Evolutionary conservation across 2,329 filamentous ascomycete genomes (phyloP), one percentile per base, ranked within the genome.

Genomic region (Colletotrichum sojae): DNA sequence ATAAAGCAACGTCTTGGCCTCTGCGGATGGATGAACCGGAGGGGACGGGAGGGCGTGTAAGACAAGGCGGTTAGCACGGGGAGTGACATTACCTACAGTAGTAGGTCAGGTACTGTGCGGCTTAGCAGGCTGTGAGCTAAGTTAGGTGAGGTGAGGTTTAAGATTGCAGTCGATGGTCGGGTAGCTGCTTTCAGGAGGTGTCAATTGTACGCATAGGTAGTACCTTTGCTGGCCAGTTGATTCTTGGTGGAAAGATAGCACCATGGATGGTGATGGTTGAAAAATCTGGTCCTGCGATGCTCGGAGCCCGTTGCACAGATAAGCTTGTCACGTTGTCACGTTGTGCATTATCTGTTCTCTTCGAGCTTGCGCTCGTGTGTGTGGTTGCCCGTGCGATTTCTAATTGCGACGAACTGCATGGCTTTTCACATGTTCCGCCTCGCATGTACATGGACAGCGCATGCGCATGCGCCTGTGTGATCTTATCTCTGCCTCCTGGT

Each of bases 351-450:
- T 67, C 64, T 67, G 45, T 49, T 51, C 58, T 56, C 45, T 63
- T 63, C 51, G 20, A n/a, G 4, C 39, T 36, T 48, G 51, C 25
- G 58, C n/a, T n/a, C 22, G 22, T 5, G 52, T n/a, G 58, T n/a
- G n/a, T 49, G 20, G n/a, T n/a, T 49, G 25, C 39, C 40, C 22
- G 22, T 8, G 40, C 10, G 31, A 52, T 5, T 51, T 18, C 2
- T 22, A 18, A 1, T 46, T n/a, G 39, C 25, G 48, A 62, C 40
- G 51, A 53, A 63, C 48, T 45, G 59, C 49, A 55, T 54, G 51
- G 53, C 25, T 69, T 36, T 43, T 69, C 66, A 69, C 66, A 69
- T 69, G 65, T 40, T 36, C 31, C 8, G 8, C 31, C 8, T 36
- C 10, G 31, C 31, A 36, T 36, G 10, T 10, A 10, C 31, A 36